phyloP scores from a whole-genome alignment of 768 basidiomycete genomes.

The Phanerochaete carnosa region DNA sequence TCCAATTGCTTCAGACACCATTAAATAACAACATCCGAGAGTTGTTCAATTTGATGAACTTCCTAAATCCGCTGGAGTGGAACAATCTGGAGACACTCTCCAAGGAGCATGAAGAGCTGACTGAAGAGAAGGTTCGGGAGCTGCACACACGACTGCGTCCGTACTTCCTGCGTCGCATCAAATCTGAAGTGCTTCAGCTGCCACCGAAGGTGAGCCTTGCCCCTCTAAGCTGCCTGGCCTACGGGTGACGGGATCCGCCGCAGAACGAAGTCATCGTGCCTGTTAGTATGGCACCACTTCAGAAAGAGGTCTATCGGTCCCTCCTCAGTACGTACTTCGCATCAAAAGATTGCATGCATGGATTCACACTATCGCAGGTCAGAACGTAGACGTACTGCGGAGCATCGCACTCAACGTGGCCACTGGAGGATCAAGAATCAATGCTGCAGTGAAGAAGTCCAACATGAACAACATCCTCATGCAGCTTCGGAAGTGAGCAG shows the following conservation, averaged over 20 bases:
- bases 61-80: slow-evolving; percentile 81
- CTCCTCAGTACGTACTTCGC: slow-evolving; percentile 59
- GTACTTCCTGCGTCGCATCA: slow-evolving; percentile 91
- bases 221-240: background rate
- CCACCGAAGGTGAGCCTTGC: slow-evolving; percentile 70
- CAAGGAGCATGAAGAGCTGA: slow-evolving; percentile 71
- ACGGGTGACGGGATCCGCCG: background rate
- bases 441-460: slow-evolving; percentile 37
- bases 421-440: slow-evolving; percentile 24
- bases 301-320: slow-evolving; percentile 85
- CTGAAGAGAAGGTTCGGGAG: slow-evolving; percentile 75
- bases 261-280: slow-evolving; percentile 93
- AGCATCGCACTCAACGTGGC: slow-evolving; percentile 46
- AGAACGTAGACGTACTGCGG: slow-evolving; percentile 66
- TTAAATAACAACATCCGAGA: slow-evolving; percentile 97
- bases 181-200: slow-evolving; percentile 89
- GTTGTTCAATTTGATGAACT: slow-evolving; percentile 96
- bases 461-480: slow-evolving; percentile 82
- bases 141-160: slow-evolving; percentile 78
- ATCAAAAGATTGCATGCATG: background rate
- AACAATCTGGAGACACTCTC: slow-evolving; percentile 70
- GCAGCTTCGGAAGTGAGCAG: slow-evolving; percentile 77
- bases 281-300: slow-evolving; percentile 80
- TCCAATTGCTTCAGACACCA: slow-evolving; percentile 57
- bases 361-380: slow-evolving; percentile 39